A percentile compares a stretch with the other conserved stretches of the same genome.
Evolutionary conservation across 129 eudicot genomes (phyloP).

Genomic region (Heracleum sosnowskyi): DNA sequence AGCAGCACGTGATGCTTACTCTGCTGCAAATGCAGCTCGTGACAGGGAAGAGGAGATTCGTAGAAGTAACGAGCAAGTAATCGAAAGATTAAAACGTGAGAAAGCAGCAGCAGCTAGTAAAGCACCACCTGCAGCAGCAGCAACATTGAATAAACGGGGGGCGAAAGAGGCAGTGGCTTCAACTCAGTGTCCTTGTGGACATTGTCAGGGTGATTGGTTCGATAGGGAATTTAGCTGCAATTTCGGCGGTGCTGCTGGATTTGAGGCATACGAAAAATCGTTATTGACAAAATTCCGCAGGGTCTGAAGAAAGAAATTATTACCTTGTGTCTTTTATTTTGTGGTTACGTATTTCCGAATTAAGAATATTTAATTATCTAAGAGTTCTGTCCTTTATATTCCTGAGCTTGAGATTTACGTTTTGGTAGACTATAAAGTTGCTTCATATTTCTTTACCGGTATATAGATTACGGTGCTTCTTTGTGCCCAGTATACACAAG

Average conservation of each 20-base stretch:
- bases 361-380: background rate
- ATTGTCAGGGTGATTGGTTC: background rate
- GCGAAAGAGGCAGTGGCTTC: slow-evolving; percentile 10
- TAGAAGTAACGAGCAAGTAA: slow-evolving; percentile 51
- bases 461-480: background rate
- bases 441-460: background rate
- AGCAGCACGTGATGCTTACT: slow-evolving; percentile 37
- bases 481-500: background rate
- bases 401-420: background rate
- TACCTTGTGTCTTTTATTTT: background rate
- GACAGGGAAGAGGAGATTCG: slow-evolving; percentile 59
- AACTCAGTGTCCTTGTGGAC: background rate
- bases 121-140: slow-evolving; percentile 3
- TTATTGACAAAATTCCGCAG: slow-evolving; percentile 59
- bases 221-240: slow-evolving; percentile 16
- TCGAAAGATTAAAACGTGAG: slow-evolving; percentile 44
- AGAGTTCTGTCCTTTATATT: background rate
- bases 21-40: slow-evolving; percentile 27
- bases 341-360: background rate
- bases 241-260: slow-evolving; percentile 37
- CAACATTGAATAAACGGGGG: slow-evolving; percentile 19
- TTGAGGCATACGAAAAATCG: slow-evolving; percentile 57
- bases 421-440: background rate
- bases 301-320: slow-evolving; percentile 29
- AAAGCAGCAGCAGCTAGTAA: slow-evolving; percentile 31